Evolutionary conservation across 306 rosid genomes (phyloP), one percentile per base, ranked within the genome.

Genomic region (Hippophae tibetana): DNA sequence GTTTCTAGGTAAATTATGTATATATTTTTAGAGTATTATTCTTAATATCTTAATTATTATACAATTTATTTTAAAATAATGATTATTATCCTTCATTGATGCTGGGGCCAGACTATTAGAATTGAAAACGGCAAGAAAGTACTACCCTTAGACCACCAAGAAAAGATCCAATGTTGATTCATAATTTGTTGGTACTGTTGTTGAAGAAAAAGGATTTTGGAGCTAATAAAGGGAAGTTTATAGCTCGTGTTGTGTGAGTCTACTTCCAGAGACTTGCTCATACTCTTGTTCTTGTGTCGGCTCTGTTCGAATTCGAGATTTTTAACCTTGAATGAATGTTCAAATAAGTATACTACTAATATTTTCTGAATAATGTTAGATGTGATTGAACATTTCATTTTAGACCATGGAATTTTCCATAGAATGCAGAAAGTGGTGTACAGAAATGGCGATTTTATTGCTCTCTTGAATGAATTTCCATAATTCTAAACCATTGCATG

Each of bases 111-210:
- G 72, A 82, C 79, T 54, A 65, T 89, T 25, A 92, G 93, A 82
- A 68, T 80, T 41, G 99, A 92, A 57, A 49, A 5, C 1, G 93
- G 90, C 70, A 84, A 64, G 88, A 96, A 96, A 92, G 74, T 92
- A 92, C 67, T 86, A 88, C 44, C 95, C 96, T 54, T 92, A 85
- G 67, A 92, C 95, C 55, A 80, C 88, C 75, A 88, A 88, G 82
- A 92, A 88, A 74, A 86, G 90, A 82, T 47, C 94, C 69, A 23
- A 75, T 14, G 58, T 48, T 18, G 93, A 82, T 45, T 55, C 78
- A 60, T 73, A 63, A 56, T 55, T 72, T 60, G 18, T 38, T 6
- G 23, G 14, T 48, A 62, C 48, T 53, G 47, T 57, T 51, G 58
- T 63, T 55, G 58, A 63, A 65, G 23, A 18, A 49, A 18, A 55